Conservation (phyloP, 2,329 filamentous ascomycete genomes). For the Gaeumannomyces sp. region DNA sequence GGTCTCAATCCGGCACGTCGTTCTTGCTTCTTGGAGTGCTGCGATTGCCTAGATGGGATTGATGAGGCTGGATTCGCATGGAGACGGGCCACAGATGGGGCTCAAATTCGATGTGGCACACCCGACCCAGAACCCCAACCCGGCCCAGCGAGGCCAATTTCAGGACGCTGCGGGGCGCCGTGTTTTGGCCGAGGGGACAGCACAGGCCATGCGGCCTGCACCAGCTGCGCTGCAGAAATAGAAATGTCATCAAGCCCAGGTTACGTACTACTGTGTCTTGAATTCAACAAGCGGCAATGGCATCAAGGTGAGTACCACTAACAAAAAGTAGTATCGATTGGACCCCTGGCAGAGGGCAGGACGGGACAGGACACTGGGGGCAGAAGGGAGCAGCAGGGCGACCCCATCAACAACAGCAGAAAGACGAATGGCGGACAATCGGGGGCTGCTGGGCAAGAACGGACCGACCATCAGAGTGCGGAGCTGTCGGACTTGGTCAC, state of each 20-base stretch:
- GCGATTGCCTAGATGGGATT: neutral
- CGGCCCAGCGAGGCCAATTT: neutral
- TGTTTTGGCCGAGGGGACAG: neutral
- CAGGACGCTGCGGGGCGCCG: neutral
- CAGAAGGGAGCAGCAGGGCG: neutral
- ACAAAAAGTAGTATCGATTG: no score
- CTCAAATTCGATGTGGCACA: neutral
- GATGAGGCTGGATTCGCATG: neutral
- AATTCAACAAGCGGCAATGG: no score
- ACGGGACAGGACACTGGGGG: neutral
- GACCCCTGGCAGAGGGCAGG: neutral
- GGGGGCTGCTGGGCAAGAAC: no score
- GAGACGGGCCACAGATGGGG: neutral
- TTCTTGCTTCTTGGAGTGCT: neutral
- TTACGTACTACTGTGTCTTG: no score
- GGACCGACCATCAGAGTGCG: no score
- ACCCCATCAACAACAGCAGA: neutral
- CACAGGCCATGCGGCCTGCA: neutral
- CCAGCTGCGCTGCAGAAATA: neutral
- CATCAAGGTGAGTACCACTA: no score
- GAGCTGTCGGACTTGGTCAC: no score
- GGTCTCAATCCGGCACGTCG: neutral
- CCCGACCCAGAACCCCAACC: neutral
- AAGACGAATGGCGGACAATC: no score
- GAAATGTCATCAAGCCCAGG: no score